Percentiles rank a stretch among this genome's conserved stretches.
Conservation (phyloP, 768 basidiomycete species). For the Mycena vulgaris region DNA sequence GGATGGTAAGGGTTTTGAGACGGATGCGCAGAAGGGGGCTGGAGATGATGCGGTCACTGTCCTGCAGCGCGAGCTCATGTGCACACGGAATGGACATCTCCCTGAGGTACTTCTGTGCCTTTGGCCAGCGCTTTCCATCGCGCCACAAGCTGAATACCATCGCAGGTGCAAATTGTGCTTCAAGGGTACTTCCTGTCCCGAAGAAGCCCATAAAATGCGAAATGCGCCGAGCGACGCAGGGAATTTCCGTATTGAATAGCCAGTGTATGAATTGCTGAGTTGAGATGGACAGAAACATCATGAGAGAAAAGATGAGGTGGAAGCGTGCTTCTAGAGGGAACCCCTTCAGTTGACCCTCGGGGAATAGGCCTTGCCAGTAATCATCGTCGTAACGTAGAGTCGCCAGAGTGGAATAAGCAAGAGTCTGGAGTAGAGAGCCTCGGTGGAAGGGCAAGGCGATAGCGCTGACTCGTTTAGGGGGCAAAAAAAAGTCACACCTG, state of each 20-base stretch:
- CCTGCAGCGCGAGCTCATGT: no score
- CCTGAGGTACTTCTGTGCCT: neutral
- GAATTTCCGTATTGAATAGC: no score
- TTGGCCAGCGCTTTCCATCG: no score
- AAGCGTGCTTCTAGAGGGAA: conserved; percentile 11
- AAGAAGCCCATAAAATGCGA: no score
- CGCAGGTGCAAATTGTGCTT: no score
- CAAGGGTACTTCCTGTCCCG: no score
- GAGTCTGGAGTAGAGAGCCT: neutral
- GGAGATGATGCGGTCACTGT: no score
- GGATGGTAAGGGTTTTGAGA: no score
- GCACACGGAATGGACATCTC: neutral
- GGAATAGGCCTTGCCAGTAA: neutral
- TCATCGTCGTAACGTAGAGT: neutral
- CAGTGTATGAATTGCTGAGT: conserved; percentile 10
- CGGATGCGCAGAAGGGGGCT: no score
- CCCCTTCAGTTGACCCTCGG: neutral
- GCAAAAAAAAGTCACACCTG: neutral
- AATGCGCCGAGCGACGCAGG: no score
- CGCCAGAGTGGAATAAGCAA: neutral
- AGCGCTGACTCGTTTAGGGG: neutral
- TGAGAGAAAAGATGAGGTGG: conserved; percentile 31
- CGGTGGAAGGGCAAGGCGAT: neutral
- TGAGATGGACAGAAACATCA: conserved; percentile 21
- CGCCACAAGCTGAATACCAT: no score